Evolutionary conservation across 768 basidiomycete species (phyloP).

Genomic region (Lanmaoa pseudosensibilis): DNA sequence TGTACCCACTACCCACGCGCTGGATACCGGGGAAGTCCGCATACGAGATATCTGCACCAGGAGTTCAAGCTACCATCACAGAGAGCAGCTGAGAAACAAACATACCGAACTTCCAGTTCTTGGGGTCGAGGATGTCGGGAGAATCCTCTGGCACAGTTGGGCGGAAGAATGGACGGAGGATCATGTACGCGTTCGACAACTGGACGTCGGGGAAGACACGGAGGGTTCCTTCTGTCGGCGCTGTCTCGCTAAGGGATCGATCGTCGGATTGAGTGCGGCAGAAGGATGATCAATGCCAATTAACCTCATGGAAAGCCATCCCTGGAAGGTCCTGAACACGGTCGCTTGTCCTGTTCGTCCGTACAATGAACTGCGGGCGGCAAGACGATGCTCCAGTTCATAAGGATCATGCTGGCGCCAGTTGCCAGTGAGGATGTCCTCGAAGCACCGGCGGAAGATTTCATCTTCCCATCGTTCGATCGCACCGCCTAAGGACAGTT

Average conservation of each 20-base stretch:
- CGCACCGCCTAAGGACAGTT: conserved; percentile 49
- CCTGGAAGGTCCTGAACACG: conserved; percentile 68
- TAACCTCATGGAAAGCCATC: conserved; percentile 73
- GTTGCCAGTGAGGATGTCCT: conserved; percentile 57
- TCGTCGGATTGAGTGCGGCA: background rate
- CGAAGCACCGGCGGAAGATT: conserved; percentile 57
- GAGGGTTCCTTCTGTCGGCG: conserved; percentile 66
- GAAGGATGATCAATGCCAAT: conserved; percentile 3
- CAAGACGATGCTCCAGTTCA: conserved; percentile 55
- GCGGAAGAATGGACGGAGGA: conserved; percentile 76
- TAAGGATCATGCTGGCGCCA: conserved; percentile 71
- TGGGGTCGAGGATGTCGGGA: conserved; percentile 44
- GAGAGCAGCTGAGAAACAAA: conserved; percentile 21
- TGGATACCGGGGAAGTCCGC: conserved; percentile 54
- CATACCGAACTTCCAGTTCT: conserved; percentile 54
- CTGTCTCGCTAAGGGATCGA: conserved; percentile 49
- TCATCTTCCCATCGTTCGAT: conserved; percentile 78
- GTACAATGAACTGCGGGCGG: conserved; percentile 65
- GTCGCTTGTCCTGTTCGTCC: conserved; percentile 52
- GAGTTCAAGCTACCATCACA: conserved; percentile 14
- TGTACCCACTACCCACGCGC: conserved; percentile 24
- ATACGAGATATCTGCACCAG: conserved; percentile 50
- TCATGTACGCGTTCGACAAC: conserved; percentile 68
- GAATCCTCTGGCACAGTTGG: conserved; percentile 43
- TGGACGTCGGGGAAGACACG: conserved; percentile 66